These are phyloP conservation scores for Sphagnum fallax DNA, from an alignment of 228 moss, liverwort and hornwort species.

Conservation along the genomic window DNA sequence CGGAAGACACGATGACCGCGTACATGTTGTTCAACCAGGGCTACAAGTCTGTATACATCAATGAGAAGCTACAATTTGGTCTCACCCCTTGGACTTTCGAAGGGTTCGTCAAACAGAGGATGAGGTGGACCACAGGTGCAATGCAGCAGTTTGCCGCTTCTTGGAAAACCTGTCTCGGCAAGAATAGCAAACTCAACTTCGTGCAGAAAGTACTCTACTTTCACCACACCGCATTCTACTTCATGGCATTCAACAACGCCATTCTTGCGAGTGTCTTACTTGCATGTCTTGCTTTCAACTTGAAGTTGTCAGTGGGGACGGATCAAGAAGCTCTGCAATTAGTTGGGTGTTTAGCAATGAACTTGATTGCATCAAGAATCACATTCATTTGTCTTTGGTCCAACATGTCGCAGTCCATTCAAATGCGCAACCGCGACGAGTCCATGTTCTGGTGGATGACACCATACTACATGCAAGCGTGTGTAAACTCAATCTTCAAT, in stretches of 20 bases:
- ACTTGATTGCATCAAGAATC: constrained; percentile 16
- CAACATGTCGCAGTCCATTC: constrained; percentile 19
- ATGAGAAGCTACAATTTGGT: constrained; percentile 30
- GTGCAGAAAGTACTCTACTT: constrained; percentile 27
- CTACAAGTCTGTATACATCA: constrained; percentile 27
- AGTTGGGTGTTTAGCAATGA: constrained; percentile 6
- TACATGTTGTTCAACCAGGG: constrained; percentile 26
- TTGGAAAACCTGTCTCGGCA: constrained; percentile 20
- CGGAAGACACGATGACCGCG: constrained; percentile 37
- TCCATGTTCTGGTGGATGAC: constrained; percentile 58
- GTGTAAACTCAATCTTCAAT: constrained; percentile 9
- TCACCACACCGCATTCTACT: constrained; percentile 36
- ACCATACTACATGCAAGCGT: constrained; percentile 26
- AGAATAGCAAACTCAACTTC: constrained; percentile 26
- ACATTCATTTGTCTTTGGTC: constrained; percentile 14
- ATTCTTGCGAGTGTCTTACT: constrained; percentile 16
- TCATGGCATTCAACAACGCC: constrained; percentile 25
- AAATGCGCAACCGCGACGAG: constrained; percentile 39
- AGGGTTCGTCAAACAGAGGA: constrained; percentile 28
- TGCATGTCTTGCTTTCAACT: constrained; percentile 13
- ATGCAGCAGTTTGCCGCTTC: constrained; percentile 28
- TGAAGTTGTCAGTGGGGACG: constrained; percentile 11
- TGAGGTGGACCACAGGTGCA: constrained; percentile 30
- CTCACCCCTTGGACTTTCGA: constrained; percentile 35
- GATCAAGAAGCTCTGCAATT: constrained; percentile 10